Base-by-base conservation (phyloP, 306 rosid genomes). In the Cyclanthera cordifolia region DNA sequence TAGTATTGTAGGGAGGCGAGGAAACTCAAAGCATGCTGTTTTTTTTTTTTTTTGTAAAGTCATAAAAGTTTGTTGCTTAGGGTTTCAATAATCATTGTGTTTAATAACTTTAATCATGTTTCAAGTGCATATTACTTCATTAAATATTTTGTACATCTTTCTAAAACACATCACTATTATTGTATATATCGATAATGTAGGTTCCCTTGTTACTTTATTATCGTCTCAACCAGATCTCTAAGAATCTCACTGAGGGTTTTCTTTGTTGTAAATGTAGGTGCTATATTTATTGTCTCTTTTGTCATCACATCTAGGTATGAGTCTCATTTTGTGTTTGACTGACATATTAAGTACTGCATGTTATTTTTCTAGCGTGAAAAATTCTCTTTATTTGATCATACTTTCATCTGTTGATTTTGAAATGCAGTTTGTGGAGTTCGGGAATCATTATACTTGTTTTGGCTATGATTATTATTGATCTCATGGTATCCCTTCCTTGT, bases 381-480 rank as follows among this genome's bases (percentile, higher is more conserved):
- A 43, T 37, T 2, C 56, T 14, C 57, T 52, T 48, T 9, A 15
- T n/a, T 68, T 11, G 41, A 45, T 45, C 6, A 61, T 67, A 69
- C 61, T 9, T 72, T 50, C 47, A 53, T 82, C 68, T 50, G 39
- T 39, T 72, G 55, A 19, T 72, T 34, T 71, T 58, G 65, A 54
- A 47, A 80, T 74, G 86, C 96, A 92, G 98, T 78, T 58, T 87
- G 73, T 92, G 96, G 98, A 87, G 82, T 77, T 87, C 98, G 2
- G 85, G 82, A 58, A 87, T 92, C 83, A 80, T 89, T 73, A 73
- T 89, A 75, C 89, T 92, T 60, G 96, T 89, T 59, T 68, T 89
- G 82, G 86, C 89, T 73, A 92, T 92, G 98, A 89, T 87, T 72
- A 84, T 92, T 75, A 84, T 86, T 74, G 98, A 92, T 72, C 95